These are phyloP conservation scores for Trichoderma sp. DNA, from an alignment of 2,329 filamentous ascomycete species.

Conservation along the genomic window DNA sequence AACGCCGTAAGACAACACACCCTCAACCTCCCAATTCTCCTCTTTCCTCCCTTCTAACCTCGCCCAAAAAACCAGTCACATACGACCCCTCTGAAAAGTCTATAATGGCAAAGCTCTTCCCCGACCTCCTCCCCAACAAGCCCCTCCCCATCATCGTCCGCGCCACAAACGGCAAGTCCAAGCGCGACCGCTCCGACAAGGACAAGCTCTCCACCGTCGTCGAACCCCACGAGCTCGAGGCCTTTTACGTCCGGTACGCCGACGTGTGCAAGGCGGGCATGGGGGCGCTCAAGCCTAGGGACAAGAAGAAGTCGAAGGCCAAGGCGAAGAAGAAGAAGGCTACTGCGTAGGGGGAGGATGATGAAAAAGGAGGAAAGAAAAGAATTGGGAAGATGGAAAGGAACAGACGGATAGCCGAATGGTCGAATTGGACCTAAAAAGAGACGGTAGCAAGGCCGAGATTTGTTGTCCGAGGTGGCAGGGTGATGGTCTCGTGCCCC, in stretches of 20 bases:
- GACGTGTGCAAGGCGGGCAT: conserved; percentile 90
- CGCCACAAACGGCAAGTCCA: conserved; percentile 75
- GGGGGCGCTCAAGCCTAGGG: conserved; percentile 85
- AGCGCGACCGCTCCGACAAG: conserved; percentile 54
- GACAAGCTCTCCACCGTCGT: conserved; percentile 83
- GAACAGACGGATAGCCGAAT: neutral
- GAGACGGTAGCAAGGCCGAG: neutral
- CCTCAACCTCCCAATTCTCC: neutral
- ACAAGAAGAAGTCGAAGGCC: conserved; percentile 71
- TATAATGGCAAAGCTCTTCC: conserved; percentile 49
- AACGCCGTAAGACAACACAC: conserved; percentile 56
- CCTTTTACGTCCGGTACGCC: conserved; percentile 81
- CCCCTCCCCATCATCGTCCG: conserved; percentile 75
- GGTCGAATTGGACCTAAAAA: neutral
- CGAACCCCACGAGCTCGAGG: conserved; percentile 68
- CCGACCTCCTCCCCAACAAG: conserved; percentile 56
- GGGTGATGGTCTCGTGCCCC: neutral
- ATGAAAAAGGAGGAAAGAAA: neutral
- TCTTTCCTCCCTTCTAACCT: neutral
- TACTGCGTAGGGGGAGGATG: conserved; percentile 13
- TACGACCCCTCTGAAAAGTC: conserved; percentile 43
- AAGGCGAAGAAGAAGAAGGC: conserved; percentile 71
- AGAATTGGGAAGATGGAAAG: neutral
- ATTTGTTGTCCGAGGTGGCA: neutral
- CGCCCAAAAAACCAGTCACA: conserved; percentile 36